phyloP scores from a whole-genome alignment of 768 basidiomycete species.

The Phylloporus sp. region DNA sequence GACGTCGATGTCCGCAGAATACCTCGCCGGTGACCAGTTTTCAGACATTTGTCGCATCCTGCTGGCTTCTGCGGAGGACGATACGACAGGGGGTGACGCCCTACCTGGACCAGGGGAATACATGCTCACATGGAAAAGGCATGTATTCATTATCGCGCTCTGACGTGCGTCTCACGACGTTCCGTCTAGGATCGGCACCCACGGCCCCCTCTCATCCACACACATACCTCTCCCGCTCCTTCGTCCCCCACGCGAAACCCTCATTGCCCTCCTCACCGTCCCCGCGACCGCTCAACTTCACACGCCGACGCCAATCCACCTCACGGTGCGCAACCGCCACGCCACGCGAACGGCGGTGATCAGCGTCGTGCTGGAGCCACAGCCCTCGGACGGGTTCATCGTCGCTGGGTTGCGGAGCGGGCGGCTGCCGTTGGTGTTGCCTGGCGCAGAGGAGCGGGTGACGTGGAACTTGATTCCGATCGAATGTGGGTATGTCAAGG shows the following conservation, averaged over 20 bases:
- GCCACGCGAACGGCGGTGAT: constrained; percentile 63
- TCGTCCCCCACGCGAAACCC: constrained; percentile 51
- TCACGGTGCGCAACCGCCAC: constrained; percentile 63
- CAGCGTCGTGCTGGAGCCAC: constrained; percentile 67
- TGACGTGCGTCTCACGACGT: background rate
- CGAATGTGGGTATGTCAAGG: constrained; percentile 61
- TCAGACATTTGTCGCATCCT: constrained; percentile 50
- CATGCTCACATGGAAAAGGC: constrained; percentile 64
- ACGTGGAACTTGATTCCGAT: constrained; percentile 68
- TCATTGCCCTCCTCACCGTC: constrained; percentile 61
- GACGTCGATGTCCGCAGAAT: constrained; percentile 39
- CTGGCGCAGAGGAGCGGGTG: constrained; percentile 62
- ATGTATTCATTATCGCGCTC: background rate
- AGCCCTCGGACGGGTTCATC: constrained; percentile 68
- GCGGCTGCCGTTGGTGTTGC: constrained; percentile 65
- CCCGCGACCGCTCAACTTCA: constrained; percentile 66
- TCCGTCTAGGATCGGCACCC: constrained; percentile 41
- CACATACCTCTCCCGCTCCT: constrained; percentile 57
- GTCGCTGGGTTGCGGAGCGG: constrained; percentile 69
- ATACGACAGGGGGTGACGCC: constrained; percentile 26
- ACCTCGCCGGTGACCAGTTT: constrained; percentile 60
- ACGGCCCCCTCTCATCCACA: constrained; percentile 45
- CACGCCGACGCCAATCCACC: constrained; percentile 46
- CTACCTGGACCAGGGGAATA: constrained; percentile 55
- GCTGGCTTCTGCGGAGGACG: constrained; percentile 40